Evolutionary conservation across 768 basidiomycete genomes (phyloP).

Genomic region (Hirschioporus abietinus): DNA sequence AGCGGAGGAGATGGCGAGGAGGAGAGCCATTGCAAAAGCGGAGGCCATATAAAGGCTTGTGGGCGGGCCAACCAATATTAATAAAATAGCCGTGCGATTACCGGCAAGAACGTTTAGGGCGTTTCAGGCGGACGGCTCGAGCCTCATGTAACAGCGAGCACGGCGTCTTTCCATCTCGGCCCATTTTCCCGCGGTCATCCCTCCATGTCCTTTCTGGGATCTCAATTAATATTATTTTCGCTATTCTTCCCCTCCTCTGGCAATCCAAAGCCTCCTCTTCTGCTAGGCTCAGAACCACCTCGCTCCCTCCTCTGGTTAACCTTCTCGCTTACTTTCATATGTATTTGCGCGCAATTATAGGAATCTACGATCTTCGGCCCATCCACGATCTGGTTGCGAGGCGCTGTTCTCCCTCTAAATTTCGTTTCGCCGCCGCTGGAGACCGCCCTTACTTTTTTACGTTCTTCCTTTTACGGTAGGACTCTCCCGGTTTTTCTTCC

Average conservation of each 20-base stretch:
- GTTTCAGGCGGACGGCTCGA: slow-evolving; percentile 1
- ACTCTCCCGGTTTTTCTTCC: background rate
- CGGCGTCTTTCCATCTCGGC: slow-evolving; percentile 3
- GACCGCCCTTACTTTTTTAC: background rate
- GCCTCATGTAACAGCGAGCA: slow-evolving; percentile 4
- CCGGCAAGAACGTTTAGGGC: slow-evolving; percentile 5
- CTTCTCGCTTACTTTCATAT: no score
- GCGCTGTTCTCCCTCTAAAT: background rate
- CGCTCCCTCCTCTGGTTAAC: no score
- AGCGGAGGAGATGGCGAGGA: background rate
- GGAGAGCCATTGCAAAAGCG: background rate
- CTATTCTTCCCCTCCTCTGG: background rate
- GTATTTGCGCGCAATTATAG: background rate
- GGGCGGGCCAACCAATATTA: background rate
- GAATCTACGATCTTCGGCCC: background rate
- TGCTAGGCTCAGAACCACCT: no score
- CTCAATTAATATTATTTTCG: background rate
- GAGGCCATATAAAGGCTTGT: slow-evolving; percentile 3
- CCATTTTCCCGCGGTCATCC: background rate
- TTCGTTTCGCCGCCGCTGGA: background rate
- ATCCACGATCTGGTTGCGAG: background rate
- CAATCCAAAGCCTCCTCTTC: no score
- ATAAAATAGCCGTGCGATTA: slow-evolving; percentile 4
- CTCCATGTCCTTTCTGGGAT: background rate
- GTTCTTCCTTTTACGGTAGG: no score